Conservation (phyloP, 371 early-diverging fungal genomes). For the Mucor plumbeus region DNA sequence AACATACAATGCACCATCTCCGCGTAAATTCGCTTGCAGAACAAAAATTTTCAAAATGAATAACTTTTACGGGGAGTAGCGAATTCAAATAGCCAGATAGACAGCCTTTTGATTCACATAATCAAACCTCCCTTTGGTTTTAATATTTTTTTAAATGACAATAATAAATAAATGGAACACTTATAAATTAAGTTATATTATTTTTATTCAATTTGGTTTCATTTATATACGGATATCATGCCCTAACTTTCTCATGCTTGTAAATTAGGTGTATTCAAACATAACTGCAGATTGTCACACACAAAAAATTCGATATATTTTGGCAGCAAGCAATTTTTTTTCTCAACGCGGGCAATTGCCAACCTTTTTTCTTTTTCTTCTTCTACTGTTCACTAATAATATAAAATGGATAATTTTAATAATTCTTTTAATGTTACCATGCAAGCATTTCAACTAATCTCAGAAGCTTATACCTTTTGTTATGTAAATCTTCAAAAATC, state of each 20-base stretch:
- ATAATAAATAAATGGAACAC: not conserved
- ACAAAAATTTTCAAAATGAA: not conserved
- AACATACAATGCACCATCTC: not conserved
- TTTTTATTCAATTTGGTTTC: not conserved
- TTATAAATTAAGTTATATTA: not conserved
- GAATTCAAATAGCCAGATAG: not conserved
- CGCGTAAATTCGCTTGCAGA: too few relatives aligned
- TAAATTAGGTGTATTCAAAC: not conserved
- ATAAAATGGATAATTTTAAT: conserved; percentile 17
- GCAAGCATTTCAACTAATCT: conserved; percentile 15
- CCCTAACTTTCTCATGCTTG: not conserved
- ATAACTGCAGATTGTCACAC: not conserved
- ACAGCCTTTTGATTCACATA: not conserved
- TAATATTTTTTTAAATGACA: not conserved
- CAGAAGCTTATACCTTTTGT: conserved; percentile 14
- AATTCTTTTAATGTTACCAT: conserved; percentile 20
- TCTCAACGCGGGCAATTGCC: not conserved
- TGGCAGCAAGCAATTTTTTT: not conserved
- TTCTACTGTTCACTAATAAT: not conserved
- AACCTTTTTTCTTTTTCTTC: not conserved
- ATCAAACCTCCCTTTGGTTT: too few relatives aligned
- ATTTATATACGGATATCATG: not conserved
- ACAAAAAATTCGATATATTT: not conserved
- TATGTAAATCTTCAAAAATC: conserved; percentile 23
- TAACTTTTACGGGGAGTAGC: not conserved